Base-by-base conservation (phyloP, 148 eudicot genomes). In the Vaccinium macrocarpon region DNA sequence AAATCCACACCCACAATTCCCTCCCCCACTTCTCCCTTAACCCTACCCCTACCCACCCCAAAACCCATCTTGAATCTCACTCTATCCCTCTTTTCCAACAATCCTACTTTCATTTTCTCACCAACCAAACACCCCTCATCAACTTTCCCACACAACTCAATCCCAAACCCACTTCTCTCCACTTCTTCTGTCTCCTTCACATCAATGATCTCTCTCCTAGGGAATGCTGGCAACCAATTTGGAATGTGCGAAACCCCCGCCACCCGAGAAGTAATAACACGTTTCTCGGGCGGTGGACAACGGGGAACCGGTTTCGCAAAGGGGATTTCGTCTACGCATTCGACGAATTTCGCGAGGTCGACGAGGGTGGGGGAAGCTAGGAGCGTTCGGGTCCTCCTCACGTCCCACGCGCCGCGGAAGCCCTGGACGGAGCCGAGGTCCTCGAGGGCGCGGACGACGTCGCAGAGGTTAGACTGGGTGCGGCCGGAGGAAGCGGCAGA, bases 181-280 rank as follows among this genome's bases (percentile, higher is more conserved):
- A 8, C 72, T 49, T 74, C 87, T 86, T 81, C 78, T 46, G n/a
- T 73, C 51, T 50, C 64, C 77, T 71, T 86, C 38, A 8, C 46
- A 38, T 2, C 62, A 16, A 7, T 16, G 11, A 29, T 82, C 59
- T 82, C 61, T 19, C 3, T 12, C 53, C 9, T n/a, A 27, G 95
- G 95, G 85, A 92, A 83, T 1, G 38, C 83, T 29, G 98, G 98
- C 84, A 95, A 81, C 98, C 98, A 95, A n/a, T 50, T 83, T 19
- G 98, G 97, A 55, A 95, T 82, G 79, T 91, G 91, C 51, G 52
- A 50, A 53, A 19, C 15, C 19, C 27, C 35, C 48, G 38, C 50
- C 11, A 52, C 51, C 11, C 29, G 1, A 0, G 49, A 29, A 10
- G 64, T 82, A 25, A 82, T 21, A 56, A 79, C 55, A 13, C 49